Evolutionary conservation across 345 rosid species (phyloP).

Genomic region (Acer yangbiense): DNA sequence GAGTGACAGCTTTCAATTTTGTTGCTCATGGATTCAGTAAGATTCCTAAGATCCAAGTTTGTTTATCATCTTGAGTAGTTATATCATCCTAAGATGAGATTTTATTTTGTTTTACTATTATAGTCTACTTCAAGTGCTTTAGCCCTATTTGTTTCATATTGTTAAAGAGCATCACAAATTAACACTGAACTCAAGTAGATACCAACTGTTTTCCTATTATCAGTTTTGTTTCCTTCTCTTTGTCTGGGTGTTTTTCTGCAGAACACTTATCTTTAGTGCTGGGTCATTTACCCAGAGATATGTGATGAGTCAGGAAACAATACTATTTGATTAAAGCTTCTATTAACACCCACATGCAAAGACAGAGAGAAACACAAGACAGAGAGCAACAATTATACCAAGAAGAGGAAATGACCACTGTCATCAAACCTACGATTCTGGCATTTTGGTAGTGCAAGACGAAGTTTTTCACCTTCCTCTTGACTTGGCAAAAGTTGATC

Average conservation of each 20-base stretch:
- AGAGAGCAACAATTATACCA: slow-evolving; percentile 52
- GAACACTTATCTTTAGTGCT: not conserved
- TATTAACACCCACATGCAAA: not conserved
- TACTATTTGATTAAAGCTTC: not conserved
- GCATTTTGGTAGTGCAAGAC: slow-evolving; percentile 42
- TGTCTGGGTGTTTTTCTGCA: not conserved
- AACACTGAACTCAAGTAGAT: not conserved
- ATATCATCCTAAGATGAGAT: not conserved
- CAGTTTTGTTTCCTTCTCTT: not conserved
- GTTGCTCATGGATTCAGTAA: not conserved
- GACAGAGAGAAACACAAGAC: not conserved
- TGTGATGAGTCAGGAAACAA: not conserved
- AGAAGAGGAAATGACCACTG: slow-evolving; percentile 72
- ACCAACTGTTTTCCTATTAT: not conserved
- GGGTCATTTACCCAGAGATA: not conserved
- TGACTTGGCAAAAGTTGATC: slow-evolving; percentile 76
- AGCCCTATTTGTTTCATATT: not conserved
- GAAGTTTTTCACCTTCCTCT: slow-evolving; percentile 67
- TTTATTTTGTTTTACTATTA: not conserved
- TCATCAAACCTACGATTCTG: slow-evolving; percentile 58
- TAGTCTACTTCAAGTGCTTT: not conserved
- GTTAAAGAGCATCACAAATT: too few species aligned
- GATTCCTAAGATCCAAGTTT: too few species aligned
- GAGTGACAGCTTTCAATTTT: not conserved
- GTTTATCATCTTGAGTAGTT: not conserved